Percentiles rank a stretch among this genome's conserved stretches.
phyloP scores from a whole-genome alignment of 108 stramenopile genomes.

The Nitzschia inconspicua region DNA sequence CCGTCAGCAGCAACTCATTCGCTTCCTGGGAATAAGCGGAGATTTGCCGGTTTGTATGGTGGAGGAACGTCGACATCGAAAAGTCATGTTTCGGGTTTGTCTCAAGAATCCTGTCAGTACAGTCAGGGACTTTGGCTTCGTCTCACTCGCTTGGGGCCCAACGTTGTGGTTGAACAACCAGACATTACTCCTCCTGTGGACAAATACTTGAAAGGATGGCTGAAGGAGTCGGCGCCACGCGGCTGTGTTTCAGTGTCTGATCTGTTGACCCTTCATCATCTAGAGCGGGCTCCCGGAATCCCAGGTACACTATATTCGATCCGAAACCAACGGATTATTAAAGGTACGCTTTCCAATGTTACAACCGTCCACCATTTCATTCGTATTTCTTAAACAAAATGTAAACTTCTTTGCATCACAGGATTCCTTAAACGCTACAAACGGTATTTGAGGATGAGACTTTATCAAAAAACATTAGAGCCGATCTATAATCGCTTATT shows the following conservation, averaged over 20 bases:
- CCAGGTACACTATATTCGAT: neutral
- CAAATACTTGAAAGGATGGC: slow-evolving; percentile 22
- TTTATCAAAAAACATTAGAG: slow-evolving; percentile 34
- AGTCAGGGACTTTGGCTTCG: slow-evolving; percentile 44
- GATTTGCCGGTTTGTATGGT: neutral
- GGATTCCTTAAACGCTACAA: slow-evolving; percentile 23
- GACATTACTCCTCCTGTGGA: slow-evolving; percentile 2
- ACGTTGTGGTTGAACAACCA: slow-evolving; percentile 9
- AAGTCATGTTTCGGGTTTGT: too few relatives aligned
- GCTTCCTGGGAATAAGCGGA: neutral
- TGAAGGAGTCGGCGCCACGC: neutral
- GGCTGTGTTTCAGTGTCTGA: neutral
- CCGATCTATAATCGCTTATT: slow-evolving; percentile 57
- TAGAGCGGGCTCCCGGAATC: slow-evolving; percentile 12
- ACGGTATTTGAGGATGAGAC: slow-evolving; percentile 16
- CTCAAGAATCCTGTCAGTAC: too few relatives aligned
- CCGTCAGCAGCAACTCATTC: neutral
- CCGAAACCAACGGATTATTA: slow-evolving; percentile 1
- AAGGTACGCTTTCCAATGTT: too few relatives aligned
- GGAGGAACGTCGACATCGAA: neutral
- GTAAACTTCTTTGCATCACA: too few relatives aligned
- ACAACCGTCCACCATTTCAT: too few relatives aligned
- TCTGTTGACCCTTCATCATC: slow-evolving; percentile 19
- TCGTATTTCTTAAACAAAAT: too few relatives aligned
- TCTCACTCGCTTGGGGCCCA: slow-evolving; percentile 34